These are phyloP conservation scores for Wickerhamiella siamensis DNA, from an alignment of 805 yeast species.

Conservation along the genomic window DNA sequence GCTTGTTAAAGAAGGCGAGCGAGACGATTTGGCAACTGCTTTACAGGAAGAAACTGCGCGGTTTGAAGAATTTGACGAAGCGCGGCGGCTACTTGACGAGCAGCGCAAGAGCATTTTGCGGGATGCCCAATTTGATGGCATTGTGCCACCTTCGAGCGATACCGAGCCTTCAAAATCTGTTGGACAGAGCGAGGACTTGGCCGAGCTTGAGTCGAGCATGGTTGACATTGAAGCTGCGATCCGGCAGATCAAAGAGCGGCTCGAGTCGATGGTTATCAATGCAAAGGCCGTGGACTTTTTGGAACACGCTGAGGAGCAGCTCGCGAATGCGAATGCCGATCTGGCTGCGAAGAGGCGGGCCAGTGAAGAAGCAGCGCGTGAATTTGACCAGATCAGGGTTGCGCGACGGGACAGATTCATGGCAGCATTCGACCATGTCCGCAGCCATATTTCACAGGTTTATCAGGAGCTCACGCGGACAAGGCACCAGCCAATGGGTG, in stretches of 20 bases:
- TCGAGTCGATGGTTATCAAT: conserved; percentile 50
- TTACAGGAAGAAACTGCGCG: background rate
- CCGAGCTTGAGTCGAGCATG: background rate
- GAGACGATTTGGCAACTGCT: conserved; percentile 16
- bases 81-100: background rate
- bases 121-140: conserved; percentile 3
- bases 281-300: conserved; percentile 38
- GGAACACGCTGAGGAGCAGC: conserved; percentile 5
- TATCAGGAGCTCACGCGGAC: conserved; percentile 78
- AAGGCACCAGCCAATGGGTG: conserved; percentile 63
- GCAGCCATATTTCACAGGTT: conserved; percentile 53
- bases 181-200: background rate
- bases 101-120: background rate
- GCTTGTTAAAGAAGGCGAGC: conserved; percentile 24
- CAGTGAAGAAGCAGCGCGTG: conserved; percentile 31
- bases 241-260: background rate
- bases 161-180: background rate
- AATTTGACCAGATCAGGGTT: conserved; percentile 45
- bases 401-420: conserved; percentile 50
- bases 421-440: conserved; percentile 62
- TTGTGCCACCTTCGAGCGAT: background rate
- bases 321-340: conserved; percentile 6
- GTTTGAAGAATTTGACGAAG: conserved; percentile 3
- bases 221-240: background rate
- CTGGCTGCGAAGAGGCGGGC: conserved; percentile 31